Evolutionary conservation across 2,329 filamentous ascomycete genomes (phyloP), one percentile per base, ranked within the genome.

Genomic region (Cladosporium halotolerans): DNA sequence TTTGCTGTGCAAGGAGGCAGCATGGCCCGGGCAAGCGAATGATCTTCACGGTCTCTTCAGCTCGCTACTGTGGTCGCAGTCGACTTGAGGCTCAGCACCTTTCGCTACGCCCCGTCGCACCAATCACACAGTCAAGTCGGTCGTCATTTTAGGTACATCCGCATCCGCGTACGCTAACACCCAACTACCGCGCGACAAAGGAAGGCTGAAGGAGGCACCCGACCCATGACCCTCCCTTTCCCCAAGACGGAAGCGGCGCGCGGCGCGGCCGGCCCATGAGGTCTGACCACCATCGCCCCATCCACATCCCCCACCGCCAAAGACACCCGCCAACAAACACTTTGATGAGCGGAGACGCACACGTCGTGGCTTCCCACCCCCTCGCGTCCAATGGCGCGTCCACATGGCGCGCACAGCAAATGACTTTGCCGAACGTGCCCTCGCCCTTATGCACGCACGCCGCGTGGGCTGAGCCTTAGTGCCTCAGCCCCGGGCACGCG

Each of bases 261-360:
- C 34, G 45, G 45, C 45, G 34, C 34, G 39, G 33, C 19, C 36
- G 45, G 45, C 23, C 45, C 45, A 48, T 34, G 36, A 9, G 45
- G 40, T 48, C 45, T 48, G 45, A 48, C 45, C 45, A 48, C 45
- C 36, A 16, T 48, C 36, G 13, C 36, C n/a, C 45, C 45, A 40
- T 48, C 45, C 45, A 7, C 19, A 36, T 33, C 28, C 45, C 36
- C 34, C 23, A 41, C 28, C n/a, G 31, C 14, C 19, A 16, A 23
- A 18, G 11, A 14, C 16, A 38, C 34, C 34, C 33, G 14, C 39
- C 39, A 41, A 42, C 10, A 42, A 5, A 23, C 14, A 19, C 40
- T 11, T 36, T 36, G 13, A 13, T 10, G 36, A 13, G n/a, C 36
- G 16, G n/a, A 39, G 13, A 39, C 36, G n/a, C 11, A 13, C n/a